These are phyloP conservation scores for Nothomitra cinnamomea DNA, from an alignment of 2,329 filamentous ascomycete species.

Conservation along the genomic window DNA sequence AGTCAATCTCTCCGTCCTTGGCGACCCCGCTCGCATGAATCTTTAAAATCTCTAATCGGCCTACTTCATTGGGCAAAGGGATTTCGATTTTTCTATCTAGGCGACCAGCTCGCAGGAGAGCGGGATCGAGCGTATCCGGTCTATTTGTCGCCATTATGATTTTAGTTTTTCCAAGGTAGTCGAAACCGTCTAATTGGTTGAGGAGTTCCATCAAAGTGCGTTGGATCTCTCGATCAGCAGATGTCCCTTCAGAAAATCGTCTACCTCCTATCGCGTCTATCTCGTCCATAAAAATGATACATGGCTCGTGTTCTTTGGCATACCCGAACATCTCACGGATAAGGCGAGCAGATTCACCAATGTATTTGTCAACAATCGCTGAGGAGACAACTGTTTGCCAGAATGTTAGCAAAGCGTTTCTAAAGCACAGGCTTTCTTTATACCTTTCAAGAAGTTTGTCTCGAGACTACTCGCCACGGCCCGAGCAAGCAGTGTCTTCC, in stretches of 20 bases:
- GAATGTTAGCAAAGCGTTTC: background rate
- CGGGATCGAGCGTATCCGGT: constrained; percentile 88
- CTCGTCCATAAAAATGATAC: constrained; percentile 99
- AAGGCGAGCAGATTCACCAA: constrained; percentile 89
- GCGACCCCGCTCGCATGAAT: constrained; percentile 81
- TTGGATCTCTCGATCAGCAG: constrained; percentile 94
- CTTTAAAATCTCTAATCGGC: constrained; percentile 91
- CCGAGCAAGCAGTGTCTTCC: constrained; percentile 86
- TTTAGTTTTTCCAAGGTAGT: constrained; percentile 98
- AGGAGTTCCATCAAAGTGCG: constrained; percentile 96
- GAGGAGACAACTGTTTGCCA: constrained; percentile 75
- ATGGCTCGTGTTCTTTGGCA: constrained; percentile 97
- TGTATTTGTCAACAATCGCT: constrained; percentile 98
- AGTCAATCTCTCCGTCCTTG: constrained; percentile 90
- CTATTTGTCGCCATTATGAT: constrained; percentile 99
- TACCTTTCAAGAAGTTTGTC: constrained; percentile 96
- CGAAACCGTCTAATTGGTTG: constrained; percentile 96
- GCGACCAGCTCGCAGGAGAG: constrained; percentile 77
- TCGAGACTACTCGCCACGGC: constrained; percentile 92
- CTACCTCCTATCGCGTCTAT: constrained; percentile 97
- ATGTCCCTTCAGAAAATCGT: constrained; percentile 92
- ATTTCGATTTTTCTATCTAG: constrained; percentile 98
- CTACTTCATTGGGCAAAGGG: constrained; percentile 89
- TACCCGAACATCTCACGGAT: constrained; percentile 99
- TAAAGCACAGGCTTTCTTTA: constrained; percentile 9